Conservation (phyloP, 805 yeast genomes). For the Cyberlindnera samutprakarnensis region DNA sequence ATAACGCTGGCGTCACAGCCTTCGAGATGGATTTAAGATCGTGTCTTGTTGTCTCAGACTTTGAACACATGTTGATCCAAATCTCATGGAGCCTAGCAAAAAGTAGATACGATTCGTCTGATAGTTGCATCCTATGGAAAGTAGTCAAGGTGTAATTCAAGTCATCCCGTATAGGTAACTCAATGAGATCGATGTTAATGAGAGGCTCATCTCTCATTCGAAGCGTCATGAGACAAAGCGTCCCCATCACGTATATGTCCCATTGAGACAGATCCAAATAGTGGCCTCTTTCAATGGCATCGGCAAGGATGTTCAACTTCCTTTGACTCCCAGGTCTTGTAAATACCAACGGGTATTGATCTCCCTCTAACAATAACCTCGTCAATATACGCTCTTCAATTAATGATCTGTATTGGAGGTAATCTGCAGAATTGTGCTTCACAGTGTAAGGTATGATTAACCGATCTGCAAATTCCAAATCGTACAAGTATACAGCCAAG, state of each 20-base stretch:
- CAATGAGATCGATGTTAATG: slow-evolving; percentile 40
- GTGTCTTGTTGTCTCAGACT: slow-evolving; percentile 35
- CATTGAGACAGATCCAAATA: slow-evolving; percentile 56
- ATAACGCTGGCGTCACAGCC: slow-evolving; percentile 36
- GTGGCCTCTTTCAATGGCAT: slow-evolving; percentile 47
- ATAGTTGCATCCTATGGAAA: slow-evolving; percentile 27
- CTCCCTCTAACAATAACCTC: slow-evolving; percentile 34
- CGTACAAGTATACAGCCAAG: slow-evolving; percentile 64
- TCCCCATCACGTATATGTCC: slow-evolving; percentile 42
- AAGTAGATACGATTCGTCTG: slow-evolving; percentile 23
- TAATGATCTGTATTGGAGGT: slow-evolving; percentile 28
- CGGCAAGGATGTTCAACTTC: slow-evolving; percentile 35
- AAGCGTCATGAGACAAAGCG: slow-evolving; percentile 37
- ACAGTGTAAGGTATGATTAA: slow-evolving; percentile 39
- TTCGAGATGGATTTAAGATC: slow-evolving; percentile 19
- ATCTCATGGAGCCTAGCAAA: slow-evolving; percentile 41
- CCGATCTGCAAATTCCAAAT: slow-evolving; percentile 42
- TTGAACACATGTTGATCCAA: slow-evolving; percentile 33
- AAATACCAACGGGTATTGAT: slow-evolving; percentile 38
- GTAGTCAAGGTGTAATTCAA: slow-evolving; percentile 33
- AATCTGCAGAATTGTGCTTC: slow-evolving; percentile 24
- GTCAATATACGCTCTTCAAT: slow-evolving; percentile 44
- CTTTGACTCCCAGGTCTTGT: slow-evolving; percentile 50
- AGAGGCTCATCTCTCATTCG: slow-evolving; percentile 47
- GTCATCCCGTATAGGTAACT: slow-evolving; percentile 47